Base-by-base conservation (phyloP, 2,329 filamentous ascomycete genomes). In the Beauveria australis region DNA sequence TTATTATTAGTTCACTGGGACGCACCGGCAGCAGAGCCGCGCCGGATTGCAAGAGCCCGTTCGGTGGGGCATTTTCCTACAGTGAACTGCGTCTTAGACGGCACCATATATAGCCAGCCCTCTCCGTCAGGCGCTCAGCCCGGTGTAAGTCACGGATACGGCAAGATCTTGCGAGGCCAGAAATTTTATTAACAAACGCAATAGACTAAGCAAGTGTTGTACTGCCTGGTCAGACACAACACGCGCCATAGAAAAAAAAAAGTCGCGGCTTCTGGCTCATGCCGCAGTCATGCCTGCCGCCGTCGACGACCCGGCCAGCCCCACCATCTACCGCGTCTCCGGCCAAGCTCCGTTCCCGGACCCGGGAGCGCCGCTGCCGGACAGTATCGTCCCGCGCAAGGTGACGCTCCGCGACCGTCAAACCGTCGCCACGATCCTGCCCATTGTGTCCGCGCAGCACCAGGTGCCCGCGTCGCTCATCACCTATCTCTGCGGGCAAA, bases 351-450 rank as follows among this genome's bases (percentile, higher is more conserved):
- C 89, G 46, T 90, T 82, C 68, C 86, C 88, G 66, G 80, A 83
- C 64, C 80, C 84, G 60, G 78, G 76, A 46, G 79, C 81, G 68
- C 79, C 33, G 26, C 79, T 93, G 54, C 89, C 91, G 54, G 72
- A 80, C 33, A 84, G 84, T 64, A 88, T 96, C 69, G 75, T 79
- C 22, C 87, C 90, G 49, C 86, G 87, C 64, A 88, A 90, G 73
- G 89, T 96, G 64, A 93, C 87, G 1, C 83, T 96, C 61, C 84
- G 91, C 64, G 91, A 96, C 74, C 85, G 91, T 54, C 87, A 92
- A 66, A 95, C 91, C 0, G 85, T 89, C 53, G 92, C 91, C 9
- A 95, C 91, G 1, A 80, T 96, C 49, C 82, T 96, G 55, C 92
- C 92, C 10, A 92, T 96, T 73, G 86, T 85, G 19, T 89, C 88